Evolutionary conservation across 495 filamentous ascomycete species (phyloP).

Genomic region (Talaromyces nanjingensis): DNA sequence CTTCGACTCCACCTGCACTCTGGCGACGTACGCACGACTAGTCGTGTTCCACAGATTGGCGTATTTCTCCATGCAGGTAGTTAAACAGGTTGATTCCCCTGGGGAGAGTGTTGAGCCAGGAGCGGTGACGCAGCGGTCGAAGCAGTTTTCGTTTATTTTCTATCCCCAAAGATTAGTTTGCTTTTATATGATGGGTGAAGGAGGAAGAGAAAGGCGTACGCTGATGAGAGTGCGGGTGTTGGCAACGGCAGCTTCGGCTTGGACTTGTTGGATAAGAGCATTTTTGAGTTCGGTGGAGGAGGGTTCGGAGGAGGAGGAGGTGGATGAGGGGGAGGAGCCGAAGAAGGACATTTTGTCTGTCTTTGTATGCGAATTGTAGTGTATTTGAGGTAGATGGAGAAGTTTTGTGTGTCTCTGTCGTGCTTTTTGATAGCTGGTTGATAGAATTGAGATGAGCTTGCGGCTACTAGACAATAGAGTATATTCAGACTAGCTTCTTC

Average conservation of each 20-base stretch:
- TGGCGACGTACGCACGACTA: slow-evolving; percentile 62
- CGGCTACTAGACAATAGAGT: background rate
- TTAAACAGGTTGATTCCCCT: slow-evolving; percentile 70
- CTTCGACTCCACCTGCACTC: slow-evolving; percentile 60
- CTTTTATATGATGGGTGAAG: background rate
- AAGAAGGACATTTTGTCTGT: slow-evolving; percentile 21
- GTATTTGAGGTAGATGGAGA: background rate
- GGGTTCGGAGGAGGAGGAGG: slow-evolving; percentile 22
- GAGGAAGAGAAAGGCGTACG: slow-evolving; percentile 39
- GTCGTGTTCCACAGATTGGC: slow-evolving; percentile 88
- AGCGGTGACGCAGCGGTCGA: slow-evolving; percentile 83
- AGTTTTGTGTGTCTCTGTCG: no score
- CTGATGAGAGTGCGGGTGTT: slow-evolving; percentile 72
- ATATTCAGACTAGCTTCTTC: background rate
- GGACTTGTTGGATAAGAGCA: slow-evolving; percentile 65
- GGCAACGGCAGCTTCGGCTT: slow-evolving; percentile 62
- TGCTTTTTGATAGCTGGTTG: background rate
- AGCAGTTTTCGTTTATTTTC: slow-evolving; percentile 98
- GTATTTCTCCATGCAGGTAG: slow-evolving; percentile 95
- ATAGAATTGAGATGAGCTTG: background rate
- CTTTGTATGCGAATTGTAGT: background rate
- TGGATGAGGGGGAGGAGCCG: slow-evolving; percentile 17
- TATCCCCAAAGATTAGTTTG: slow-evolving; percentile 22
- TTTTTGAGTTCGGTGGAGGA: slow-evolving; percentile 58
- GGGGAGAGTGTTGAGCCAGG: slow-evolving; percentile 70